These are phyloP conservation scores for Prunus mume DNA, from an alignment of 306 rosid genomes.

Conservation along the genomic window DNA sequence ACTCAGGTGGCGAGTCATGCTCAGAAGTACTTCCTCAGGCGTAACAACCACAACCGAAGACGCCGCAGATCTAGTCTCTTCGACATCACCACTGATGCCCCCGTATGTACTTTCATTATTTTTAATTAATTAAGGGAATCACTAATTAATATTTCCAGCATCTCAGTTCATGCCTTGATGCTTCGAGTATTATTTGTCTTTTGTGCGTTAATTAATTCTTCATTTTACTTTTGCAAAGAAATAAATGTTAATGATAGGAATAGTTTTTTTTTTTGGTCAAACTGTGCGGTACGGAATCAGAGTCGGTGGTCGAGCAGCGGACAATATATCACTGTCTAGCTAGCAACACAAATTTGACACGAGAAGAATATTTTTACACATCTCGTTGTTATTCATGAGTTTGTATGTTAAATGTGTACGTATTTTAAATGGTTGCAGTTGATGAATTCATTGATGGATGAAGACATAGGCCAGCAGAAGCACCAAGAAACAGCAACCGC, in stretches of 20 bases:
- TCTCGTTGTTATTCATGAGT: not conserved
- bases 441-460: slow-evolving; percentile 57
- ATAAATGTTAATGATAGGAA: too few species aligned
- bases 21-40: slow-evolving; percentile 90
- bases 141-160: not conserved
- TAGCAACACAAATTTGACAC: too few species aligned
- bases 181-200: not conserved
- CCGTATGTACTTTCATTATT: slow-evolving; percentile 16
- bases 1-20: slow-evolving; percentile 97
- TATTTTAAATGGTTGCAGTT: slow-evolving; percentile 26
- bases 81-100: slow-evolving; percentile 75
- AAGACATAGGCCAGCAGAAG: slow-evolving; percentile 34
- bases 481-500: slow-evolving; percentile 31
- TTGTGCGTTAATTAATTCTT: not conserved
- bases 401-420: not conserved
- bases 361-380: not conserved
- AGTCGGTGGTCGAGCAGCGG: too few species aligned
- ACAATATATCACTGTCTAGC: too few species aligned
- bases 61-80: slow-evolving; percentile 96
- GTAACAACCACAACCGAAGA: slow-evolving; percentile 62
- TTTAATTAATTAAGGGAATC: not conserved
- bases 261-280: too few species aligned
- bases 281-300: not conserved
- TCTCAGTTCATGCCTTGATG: not conserved
- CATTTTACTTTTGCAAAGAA: not conserved